Evolutionary conservation across 352 stramenopile species (phyloP), one percentile per base, ranked within the genome.

Genomic region (Phytophthora quininea): DNA sequence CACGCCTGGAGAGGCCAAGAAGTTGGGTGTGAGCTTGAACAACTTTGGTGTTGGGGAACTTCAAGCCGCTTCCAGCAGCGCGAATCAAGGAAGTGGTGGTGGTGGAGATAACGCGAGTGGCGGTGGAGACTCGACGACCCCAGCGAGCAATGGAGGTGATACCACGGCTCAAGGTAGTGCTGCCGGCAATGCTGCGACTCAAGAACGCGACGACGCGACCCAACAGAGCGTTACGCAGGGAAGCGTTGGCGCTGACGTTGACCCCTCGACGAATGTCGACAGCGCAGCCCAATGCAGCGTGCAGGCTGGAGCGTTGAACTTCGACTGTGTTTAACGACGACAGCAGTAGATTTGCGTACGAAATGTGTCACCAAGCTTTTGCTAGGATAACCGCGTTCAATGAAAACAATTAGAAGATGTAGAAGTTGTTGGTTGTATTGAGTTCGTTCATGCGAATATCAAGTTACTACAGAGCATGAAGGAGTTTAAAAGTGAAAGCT

Each of bases 11-110:
- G n/a, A 43, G 24, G 50, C 65, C 27, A 38, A 47, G 32, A 56
- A 62, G 56, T 12, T 66, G n/a, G 38, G 37, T 2, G 30, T 58
- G 14, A 61, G 46, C 1, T 11, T 31, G 14, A 46, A 35, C 15
- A 77, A 72, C 58, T 74, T 71, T 40, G 66, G 61, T 40, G 58
- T 76, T 40, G 68, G 56, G 15, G 31, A 27, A 30, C 32, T 56
- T 1, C 3, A 54, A 30, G 14, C 19, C 27, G 29, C 43, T 9
- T 10, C 49, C 19, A 24, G 19, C 53, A 50, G 37, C 7, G 37
- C 9, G 38, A 14, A 46, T 3, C 38, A 46, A 4, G 9, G 4
- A 5, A n/a, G 4, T 46, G 9, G 4, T 46, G 38, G 3, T 12
- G 9, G 3, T 46, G 19, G n/a, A n/a, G n/a, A n/a, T n/a, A n/a